Percentiles rank a stretch among this genome's conserved stretches.
Evolutionary conservation across 108 stramenopile genomes (phyloP).

Genomic region (Nannochloropsis granulata): DNA sequence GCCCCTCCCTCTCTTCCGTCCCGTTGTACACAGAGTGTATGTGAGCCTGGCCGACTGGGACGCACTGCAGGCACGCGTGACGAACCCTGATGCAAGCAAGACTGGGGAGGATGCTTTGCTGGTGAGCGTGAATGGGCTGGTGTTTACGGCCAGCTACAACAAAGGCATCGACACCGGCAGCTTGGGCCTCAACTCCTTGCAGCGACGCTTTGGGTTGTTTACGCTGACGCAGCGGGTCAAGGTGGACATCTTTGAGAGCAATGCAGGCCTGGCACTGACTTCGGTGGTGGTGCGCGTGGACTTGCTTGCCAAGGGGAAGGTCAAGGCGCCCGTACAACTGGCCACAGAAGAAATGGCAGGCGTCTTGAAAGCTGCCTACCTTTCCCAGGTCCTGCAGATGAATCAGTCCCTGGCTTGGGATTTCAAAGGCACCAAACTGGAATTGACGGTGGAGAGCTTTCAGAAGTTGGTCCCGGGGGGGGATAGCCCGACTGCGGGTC

Average conservation of each 20-base stretch:
- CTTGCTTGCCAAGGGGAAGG: not conserved
- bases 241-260: not conserved
- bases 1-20: not conserved
- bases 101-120: not conserved
- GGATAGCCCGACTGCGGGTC: not conserved
- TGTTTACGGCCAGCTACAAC: not conserved
- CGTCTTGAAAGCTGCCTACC: slow-evolving; percentile 14
- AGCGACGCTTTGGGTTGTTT: not conserved
- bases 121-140: not conserved
- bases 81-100: not conserved
- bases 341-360: slow-evolving; percentile 8
- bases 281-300: not conserved
- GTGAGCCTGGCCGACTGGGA: not conserved
- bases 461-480: not conserved
- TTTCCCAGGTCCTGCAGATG: slow-evolving; percentile 18
- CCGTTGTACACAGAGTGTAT: not conserved
- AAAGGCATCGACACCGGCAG: not conserved
- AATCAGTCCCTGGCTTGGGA: slow-evolving; percentile 18
- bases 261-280: not conserved
- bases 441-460: slow-evolving; percentile 3
- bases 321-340: not conserved
- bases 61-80: not conserved
- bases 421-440: slow-evolving; percentile 19
- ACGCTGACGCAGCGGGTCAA: not conserved
- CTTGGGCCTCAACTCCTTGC: not conserved